These are phyloP conservation scores for Yamadazyma spencermartinsiae DNA, from an alignment of 1,139 yeast species.

Conservation along the genomic window DNA sequence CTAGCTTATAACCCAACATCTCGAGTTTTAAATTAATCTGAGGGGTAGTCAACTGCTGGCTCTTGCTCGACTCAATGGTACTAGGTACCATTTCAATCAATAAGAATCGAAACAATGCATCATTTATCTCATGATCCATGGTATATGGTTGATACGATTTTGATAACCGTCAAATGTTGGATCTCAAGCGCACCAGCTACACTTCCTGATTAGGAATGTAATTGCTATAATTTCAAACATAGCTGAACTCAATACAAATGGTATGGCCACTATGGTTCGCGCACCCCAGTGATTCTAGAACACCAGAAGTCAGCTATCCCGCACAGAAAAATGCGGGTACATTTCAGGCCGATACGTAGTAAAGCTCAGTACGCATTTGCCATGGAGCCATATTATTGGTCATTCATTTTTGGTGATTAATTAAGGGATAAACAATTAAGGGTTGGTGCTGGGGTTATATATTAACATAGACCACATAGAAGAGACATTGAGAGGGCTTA, in stretches of 20 bases:
- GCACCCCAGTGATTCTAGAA: not conserved
- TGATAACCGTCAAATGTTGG: no score
- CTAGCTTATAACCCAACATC: conserved; percentile 77
- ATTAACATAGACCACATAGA: not conserved
- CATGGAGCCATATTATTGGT: not conserved
- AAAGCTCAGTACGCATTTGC: not conserved
- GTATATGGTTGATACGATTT: not conserved
- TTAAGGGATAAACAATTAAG: not conserved
- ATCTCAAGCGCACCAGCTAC: not conserved
- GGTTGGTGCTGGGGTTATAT: not conserved
- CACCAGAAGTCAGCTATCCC: not conserved
- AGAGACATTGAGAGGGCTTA: no score
- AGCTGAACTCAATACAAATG: not conserved
- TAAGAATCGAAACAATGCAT: conserved; percentile 56
- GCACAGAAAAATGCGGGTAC: not conserved
- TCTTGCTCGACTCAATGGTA: conserved; percentile 55
- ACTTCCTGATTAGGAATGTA: not conserved
- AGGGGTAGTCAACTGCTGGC: conserved; percentile 16
- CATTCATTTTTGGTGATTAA: not conserved
- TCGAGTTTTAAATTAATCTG: conserved; percentile 60
- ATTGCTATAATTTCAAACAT: not conserved
- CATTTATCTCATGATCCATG: conserved; percentile 33
- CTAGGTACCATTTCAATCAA: conserved; percentile 77
- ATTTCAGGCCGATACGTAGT: not conserved
- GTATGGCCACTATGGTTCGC: not conserved